Percentiles rank a stretch among this genome's conserved stretches.
Conservation (phyloP, 371 early-diverging fungal genomes). For the Rhizopus stolonifer region DNA sequence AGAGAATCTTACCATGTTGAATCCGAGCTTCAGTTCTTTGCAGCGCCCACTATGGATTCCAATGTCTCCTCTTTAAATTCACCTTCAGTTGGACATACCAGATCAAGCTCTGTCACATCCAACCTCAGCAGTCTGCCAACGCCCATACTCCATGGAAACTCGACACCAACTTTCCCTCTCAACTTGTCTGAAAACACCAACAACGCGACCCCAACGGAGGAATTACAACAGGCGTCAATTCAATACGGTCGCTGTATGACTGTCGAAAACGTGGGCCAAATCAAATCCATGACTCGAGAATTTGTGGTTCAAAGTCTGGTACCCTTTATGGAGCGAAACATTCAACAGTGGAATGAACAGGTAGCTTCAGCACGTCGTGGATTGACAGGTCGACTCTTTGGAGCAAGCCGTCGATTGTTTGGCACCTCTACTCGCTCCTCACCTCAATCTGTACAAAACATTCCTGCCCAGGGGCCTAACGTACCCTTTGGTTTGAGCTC, state of each 20-base stretch:
- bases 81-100: constrained; percentile 15
- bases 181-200: constrained; percentile 1
- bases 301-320: constrained; percentile 76
- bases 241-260: constrained; percentile 61
- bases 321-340: constrained; percentile 88
- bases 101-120: constrained; percentile 23
- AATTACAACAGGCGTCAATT: constrained; percentile 9
- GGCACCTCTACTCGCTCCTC: constrained; percentile 49
- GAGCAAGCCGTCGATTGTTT: constrained; percentile 81
- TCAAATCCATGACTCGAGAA: constrained; percentile 59
- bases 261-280: constrained; percentile 50
- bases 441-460: constrained; percentile 38
- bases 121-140: constrained; percentile 5
- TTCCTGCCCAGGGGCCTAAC: constrained; percentile 38
- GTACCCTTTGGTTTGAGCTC: constrained; percentile 36
- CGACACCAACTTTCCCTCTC: constrained; percentile 19
- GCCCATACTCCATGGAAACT: constrained; percentile 14
- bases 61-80: constrained; percentile 14
- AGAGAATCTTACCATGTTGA: constrained; percentile 25
- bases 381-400: constrained; percentile 86
- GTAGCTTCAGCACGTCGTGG: constrained; percentile 87
- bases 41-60: constrained; percentile 7
- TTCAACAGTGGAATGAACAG: constrained; percentile 90
- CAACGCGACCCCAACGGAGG: constrained; percentile 11
- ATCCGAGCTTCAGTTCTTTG: constrained; percentile 29